These are phyloP conservation scores for Penicillium sp. DNA, from an alignment of 2,329 filamentous ascomycete species.

Conservation along the genomic window DNA sequence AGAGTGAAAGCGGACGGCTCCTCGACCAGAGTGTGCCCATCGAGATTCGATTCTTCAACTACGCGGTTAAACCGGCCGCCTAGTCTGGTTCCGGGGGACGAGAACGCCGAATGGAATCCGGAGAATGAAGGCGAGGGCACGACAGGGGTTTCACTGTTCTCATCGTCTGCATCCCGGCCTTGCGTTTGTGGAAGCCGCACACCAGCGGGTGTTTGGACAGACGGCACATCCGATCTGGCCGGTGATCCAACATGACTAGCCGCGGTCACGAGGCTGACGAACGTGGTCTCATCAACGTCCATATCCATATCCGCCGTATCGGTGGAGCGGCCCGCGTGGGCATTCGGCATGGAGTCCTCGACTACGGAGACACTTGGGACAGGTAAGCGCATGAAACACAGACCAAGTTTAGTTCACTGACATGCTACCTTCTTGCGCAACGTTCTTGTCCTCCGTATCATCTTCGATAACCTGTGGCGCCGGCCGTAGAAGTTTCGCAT, in stretches of 20 bases:
- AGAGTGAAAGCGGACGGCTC: conserved; percentile 3
- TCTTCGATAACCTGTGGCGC: conserved; percentile 24
- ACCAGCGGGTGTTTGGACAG: conserved; percentile 11
- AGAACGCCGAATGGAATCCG: conserved; percentile 21
- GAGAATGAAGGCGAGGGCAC: conserved; percentile 22
- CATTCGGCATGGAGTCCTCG: conserved; percentile 24
- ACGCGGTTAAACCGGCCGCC: conserved; percentile 1
- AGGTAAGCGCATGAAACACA: conserved; percentile 28
- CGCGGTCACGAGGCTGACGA: conserved; percentile 19
- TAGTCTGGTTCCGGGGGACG: conserved; percentile 15
- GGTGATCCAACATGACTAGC: conserved; percentile 9
- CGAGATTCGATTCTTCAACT: conserved; percentile 12
- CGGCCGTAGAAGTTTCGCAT: conserved; percentile 60
- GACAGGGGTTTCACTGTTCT: conserved; percentile 13
- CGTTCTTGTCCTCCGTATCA: conserved; percentile 2
- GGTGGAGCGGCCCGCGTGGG: conserved; percentile 4
- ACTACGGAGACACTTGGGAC: conserved; percentile 28
- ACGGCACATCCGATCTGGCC: conserved; percentile 6
- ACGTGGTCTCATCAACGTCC: conserved; percentile 21
- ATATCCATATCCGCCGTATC: conserved; percentile 16
- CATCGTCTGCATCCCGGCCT: conserved; percentile 10
- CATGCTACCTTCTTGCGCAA: conserved; percentile 32
- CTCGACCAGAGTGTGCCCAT: conserved; percentile 21
- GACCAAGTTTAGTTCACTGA: conserved; percentile 36
- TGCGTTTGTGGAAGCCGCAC: conserved; percentile 3